These are phyloP conservation scores for Dryas octopetala DNA, from an alignment of 306 rosid species.

Conservation along the genomic window DNA sequence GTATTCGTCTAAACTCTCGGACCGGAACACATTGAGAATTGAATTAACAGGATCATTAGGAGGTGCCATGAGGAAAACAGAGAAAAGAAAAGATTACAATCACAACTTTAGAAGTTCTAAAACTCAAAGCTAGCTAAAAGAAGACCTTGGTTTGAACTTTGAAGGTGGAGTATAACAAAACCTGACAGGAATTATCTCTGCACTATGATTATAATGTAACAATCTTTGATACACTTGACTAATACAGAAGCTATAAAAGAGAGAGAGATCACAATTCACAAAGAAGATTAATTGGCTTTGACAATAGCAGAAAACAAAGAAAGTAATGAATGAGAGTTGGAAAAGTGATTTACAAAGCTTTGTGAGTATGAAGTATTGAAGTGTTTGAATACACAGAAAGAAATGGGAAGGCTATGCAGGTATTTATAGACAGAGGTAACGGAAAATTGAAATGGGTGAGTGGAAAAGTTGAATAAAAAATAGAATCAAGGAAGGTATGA, in stretches of 20 bases:
- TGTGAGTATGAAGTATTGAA: no score
- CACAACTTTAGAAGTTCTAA: background rate
- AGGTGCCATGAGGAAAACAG: slow-evolving; percentile 53
- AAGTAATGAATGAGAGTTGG: background rate
- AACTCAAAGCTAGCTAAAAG: background rate
- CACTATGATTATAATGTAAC: background rate
- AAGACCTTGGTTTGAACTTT: background rate
- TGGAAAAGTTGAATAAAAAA: background rate
- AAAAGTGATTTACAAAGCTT: background rate
- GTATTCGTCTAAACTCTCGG: slow-evolving; percentile 26
- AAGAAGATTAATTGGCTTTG: background rate
- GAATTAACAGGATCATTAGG: slow-evolving; percentile 43
- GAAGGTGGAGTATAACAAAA: background rate
- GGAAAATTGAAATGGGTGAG: background rate
- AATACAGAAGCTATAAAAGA: slow-evolving; percentile 8
- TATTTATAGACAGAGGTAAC: no score
- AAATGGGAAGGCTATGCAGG: no score
- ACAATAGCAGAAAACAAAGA: background rate
- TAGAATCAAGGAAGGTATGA: slow-evolving; percentile 13
- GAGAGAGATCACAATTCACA: background rate
- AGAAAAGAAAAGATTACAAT: background rate
- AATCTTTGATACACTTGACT: background rate
- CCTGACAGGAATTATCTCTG: no score
- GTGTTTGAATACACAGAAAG: no score
- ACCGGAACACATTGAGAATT: background rate